Evolutionary conservation across 305 asterid species (phyloP).

Genomic region (Rubia tinctorum): DNA sequence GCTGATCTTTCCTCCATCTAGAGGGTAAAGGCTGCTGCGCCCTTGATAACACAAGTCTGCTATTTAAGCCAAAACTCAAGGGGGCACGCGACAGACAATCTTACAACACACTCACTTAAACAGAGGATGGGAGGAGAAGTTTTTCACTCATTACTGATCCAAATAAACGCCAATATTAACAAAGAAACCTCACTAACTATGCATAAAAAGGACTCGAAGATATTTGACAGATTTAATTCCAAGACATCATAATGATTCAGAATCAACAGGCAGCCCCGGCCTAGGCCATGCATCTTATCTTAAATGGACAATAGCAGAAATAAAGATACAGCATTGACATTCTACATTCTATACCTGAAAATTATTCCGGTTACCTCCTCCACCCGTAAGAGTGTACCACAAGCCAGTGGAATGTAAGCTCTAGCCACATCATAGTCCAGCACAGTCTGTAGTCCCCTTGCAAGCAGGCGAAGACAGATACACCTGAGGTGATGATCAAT

Average conservation of each 20-base stretch:
- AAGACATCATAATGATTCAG: constrained; percentile 5
- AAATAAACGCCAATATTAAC: background rate
- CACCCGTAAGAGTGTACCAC: constrained; percentile 10
- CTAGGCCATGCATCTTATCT: constrained; percentile 1
- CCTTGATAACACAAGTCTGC: background rate
- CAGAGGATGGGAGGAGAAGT: background rate
- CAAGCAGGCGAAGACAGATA: constrained; percentile 9
- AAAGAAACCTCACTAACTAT: background rate
- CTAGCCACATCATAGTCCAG: constrained; percentile 12
- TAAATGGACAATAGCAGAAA: background rate
- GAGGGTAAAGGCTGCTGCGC: background rate
- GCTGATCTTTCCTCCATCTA: no score
- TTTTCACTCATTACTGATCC: background rate
- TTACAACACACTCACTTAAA: no score
- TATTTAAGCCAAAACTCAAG: background rate
- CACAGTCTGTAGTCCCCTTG: constrained; percentile 15
- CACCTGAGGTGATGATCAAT: background rate
- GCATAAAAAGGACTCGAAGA: background rate
- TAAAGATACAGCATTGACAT: constrained; percentile 18
- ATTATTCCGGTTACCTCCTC: constrained; percentile 31
- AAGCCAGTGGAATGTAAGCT: constrained; percentile 21
- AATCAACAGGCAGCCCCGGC: background rate
- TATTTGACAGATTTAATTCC: background rate
- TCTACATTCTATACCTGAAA: constrained; percentile 16
- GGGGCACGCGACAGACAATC: background rate